Percentiles rank a stretch among this genome's conserved stretches.
Conservation (phyloP, 495 filamentous ascomycete genomes). For the Daldinia concentrica region DNA sequence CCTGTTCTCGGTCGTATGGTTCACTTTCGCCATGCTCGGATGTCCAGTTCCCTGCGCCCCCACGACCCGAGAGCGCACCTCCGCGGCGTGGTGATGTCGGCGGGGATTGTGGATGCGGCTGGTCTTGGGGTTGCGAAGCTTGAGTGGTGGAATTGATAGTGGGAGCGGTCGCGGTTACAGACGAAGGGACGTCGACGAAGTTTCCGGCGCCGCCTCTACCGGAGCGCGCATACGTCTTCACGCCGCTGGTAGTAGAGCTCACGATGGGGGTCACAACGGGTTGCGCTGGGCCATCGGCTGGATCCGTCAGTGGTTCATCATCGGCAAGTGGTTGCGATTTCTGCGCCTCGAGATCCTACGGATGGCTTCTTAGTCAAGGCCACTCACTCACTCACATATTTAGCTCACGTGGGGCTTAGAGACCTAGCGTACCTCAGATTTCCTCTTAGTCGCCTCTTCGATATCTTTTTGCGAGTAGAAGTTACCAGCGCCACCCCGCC, state of each 20-base stretch:
- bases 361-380: background rate
- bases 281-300: constrained; percentile 21
- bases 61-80: constrained; percentile 55
- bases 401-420: background rate
- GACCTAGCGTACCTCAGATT: constrained; percentile 37
- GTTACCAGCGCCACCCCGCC: constrained; percentile 72
- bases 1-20: constrained; percentile 42
- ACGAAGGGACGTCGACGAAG: constrained; percentile 54
- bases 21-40: constrained; percentile 49
- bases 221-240: constrained; percentile 57
- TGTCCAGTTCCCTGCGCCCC: constrained; percentile 68
- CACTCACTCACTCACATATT: background rate
- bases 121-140: background rate
- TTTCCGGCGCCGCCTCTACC: constrained; percentile 72
- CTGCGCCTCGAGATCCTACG: constrained; percentile 58
- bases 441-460: constrained; percentile 53
- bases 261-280: constrained; percentile 7
- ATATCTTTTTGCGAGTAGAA: constrained; percentile 65
- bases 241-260: constrained; percentile 7
- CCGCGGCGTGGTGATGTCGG: background rate
- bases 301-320: constrained; percentile 32
- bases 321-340: constrained; percentile 33
- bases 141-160: constrained; percentile 28
- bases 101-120: background rate
- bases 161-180: background rate